Conservation (phyloP, 2,329 filamentous ascomycete species). For the Xylaria sp. region DNA sequence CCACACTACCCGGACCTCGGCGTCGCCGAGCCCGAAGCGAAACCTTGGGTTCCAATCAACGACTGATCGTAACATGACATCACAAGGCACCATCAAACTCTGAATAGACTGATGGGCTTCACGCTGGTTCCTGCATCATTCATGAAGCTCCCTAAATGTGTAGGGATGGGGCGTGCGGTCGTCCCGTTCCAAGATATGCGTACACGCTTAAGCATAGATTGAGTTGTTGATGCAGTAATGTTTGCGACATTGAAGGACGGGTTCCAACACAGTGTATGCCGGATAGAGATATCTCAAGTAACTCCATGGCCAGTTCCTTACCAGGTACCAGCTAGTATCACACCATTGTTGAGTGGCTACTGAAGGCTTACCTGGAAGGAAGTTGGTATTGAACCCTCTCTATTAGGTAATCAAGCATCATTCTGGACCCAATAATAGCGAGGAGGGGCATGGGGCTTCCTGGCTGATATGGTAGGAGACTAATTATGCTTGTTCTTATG, state of each 20-base stretch:
- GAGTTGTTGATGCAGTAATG: neutral
- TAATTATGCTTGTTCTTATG: neutral
- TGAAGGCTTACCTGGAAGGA: neutral
- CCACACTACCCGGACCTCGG: neutral
- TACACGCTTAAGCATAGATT: neutral
- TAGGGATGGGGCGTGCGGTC: neutral
- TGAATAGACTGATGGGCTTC: neutral
- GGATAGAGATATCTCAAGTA: neutral
- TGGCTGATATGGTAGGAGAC: neutral
- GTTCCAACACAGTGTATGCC: neutral
- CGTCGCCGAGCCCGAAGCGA: conserved; percentile 19
- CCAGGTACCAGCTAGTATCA: too few relatives aligned
- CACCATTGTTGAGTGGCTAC: neutral
- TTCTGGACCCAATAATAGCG: neutral
- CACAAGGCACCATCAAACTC: neutral
- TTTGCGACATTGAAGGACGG: neutral
- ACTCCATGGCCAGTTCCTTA: neutral
- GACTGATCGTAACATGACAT: neutral
- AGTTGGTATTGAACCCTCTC: neutral
- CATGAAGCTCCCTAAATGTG: neutral
- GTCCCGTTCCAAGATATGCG: neutral
- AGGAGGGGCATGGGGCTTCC: neutral
- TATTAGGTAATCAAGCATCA: neutral
- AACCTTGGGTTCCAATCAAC: neutral
- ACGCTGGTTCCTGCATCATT: conserved; percentile 9